Conservation (phyloP, 2,329 filamentous ascomycete species). For the Ophiocordyceps sinensis region DNA sequence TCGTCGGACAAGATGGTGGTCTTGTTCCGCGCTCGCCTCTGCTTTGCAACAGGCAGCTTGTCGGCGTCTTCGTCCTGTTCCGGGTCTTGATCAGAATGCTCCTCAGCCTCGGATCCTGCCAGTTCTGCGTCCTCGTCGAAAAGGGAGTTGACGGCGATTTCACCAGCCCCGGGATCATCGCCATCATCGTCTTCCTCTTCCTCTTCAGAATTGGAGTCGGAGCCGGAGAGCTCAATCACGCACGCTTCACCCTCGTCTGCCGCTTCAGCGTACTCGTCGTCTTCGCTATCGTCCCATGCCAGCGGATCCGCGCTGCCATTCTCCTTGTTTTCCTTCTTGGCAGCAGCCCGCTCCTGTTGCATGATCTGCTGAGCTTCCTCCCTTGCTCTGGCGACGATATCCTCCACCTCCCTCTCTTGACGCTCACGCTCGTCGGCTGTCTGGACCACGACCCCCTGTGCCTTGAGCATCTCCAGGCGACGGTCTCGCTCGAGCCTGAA, state of each 20-base stretch:
- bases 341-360: constrained; percentile 58
- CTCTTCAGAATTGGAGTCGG: constrained; percentile 32
- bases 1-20: constrained; percentile 47
- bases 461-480: constrained; percentile 60
- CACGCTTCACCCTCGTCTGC: constrained; percentile 21
- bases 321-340: constrained; percentile 46
- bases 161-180: constrained; percentile 16
- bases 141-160: constrained; percentile 15
- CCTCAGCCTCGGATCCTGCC: constrained; percentile 10
- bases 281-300: constrained; percentile 42
- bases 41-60: constrained; percentile 23
- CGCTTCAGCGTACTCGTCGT: constrained; percentile 32
- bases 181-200: constrained; percentile 19
- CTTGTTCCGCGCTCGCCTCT: constrained; percentile 36
- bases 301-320: constrained; percentile 33
- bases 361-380: constrained; percentile 63
- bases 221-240: constrained; percentile 28
- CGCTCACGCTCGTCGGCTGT: constrained; percentile 76
- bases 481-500: constrained; percentile 64
- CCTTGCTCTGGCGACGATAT: constrained; percentile 73
- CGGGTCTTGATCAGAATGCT: constrained; percentile 19
- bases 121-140: constrained; percentile 27
- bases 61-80: constrained; percentile 20
- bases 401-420: constrained; percentile 71
- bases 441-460: constrained; percentile 68